Conservation (phyloP, 108 stramenopile species). For the Ochromonas danica region DNA sequence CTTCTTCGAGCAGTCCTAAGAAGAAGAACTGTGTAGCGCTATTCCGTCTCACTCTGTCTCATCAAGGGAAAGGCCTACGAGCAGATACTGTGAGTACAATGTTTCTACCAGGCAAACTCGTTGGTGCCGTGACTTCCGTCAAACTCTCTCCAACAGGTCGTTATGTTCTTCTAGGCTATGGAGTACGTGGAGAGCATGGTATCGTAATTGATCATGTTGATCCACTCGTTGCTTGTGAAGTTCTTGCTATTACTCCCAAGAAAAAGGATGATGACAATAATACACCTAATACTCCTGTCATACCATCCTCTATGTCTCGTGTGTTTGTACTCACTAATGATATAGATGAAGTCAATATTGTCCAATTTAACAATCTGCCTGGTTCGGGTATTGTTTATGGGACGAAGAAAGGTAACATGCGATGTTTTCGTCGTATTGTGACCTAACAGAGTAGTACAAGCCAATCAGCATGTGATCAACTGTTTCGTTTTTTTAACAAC, state of each 20-base stretch:
- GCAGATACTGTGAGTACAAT: no score
- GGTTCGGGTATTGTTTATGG: slow-evolving; percentile 27
- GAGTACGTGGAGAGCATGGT: slow-evolving; percentile 12
- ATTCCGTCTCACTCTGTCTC: no score
- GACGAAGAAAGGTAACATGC: slow-evolving; percentile 6
- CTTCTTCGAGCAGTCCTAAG: no score
- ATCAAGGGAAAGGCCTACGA: no score
- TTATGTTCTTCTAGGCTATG: slow-evolving; percentile 22
- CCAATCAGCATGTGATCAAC: no score
- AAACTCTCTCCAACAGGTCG: slow-evolving; percentile 28
- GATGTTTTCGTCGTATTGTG: no score
- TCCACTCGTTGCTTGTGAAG: not conserved
- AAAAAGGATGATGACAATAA: no score
- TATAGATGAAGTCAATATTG: slow-evolving; percentile 33
- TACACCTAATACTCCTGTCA: no score
- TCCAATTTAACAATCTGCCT: slow-evolving; percentile 23
- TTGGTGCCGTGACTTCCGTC: slow-evolving; percentile 21
- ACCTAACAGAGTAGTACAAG: no score
- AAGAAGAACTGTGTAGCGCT: no score
- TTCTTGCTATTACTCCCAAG: no score
- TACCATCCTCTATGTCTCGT: not conserved
- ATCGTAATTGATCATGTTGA: not conserved
- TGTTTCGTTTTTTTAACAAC: no score
- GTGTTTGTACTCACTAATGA: not conserved
- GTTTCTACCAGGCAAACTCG: not conserved